Conservation (phyloP, 129 eudicot genomes). For the Flaveria ramosissima region DNA sequence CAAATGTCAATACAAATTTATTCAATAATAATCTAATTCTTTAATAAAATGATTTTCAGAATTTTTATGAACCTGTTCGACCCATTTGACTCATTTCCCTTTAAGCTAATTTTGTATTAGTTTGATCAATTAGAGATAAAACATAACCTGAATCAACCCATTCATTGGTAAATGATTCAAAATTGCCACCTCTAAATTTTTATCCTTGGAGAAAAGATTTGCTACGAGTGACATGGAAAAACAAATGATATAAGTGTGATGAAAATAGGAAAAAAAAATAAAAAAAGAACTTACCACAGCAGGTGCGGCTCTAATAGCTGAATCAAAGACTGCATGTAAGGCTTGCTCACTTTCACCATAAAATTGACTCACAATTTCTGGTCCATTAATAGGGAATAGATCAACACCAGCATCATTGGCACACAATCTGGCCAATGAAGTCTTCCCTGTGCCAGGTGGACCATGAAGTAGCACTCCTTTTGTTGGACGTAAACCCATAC, state of each 20-base stretch:
- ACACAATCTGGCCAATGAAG: constrained; percentile 78
- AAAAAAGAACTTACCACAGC: constrained; percentile 71
- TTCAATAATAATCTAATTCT: neutral
- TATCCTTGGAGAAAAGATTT: neutral
- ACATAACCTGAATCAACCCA: neutral
- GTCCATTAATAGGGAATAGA: constrained; percentile 81
- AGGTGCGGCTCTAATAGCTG: constrained; percentile 77
- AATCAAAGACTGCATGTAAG: constrained; percentile 68
- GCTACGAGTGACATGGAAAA: neutral
- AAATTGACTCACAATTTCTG: constrained; percentile 78
- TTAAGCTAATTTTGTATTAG: neutral
- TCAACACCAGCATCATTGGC: constrained; percentile 79
- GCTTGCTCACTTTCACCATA: constrained; percentile 93
- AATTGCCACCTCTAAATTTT: neutral
- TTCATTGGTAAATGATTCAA: neutral
- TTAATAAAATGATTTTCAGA: neutral
- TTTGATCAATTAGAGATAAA: constrained; percentile 3
- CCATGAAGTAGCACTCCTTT: constrained; percentile 99
- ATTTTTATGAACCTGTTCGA: neutral
- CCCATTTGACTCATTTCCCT: constrained; percentile 9
- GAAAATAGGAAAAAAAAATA: neutral
- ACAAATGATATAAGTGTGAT: neutral
- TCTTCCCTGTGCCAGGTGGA: constrained; percentile 96
- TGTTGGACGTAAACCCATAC: constrained; percentile 88
- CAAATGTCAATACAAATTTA: neutral